Evolutionary conservation across 495 filamentous ascomycete genomes (phyloP).

Genomic region (Trichoderma parareesei): DNA sequence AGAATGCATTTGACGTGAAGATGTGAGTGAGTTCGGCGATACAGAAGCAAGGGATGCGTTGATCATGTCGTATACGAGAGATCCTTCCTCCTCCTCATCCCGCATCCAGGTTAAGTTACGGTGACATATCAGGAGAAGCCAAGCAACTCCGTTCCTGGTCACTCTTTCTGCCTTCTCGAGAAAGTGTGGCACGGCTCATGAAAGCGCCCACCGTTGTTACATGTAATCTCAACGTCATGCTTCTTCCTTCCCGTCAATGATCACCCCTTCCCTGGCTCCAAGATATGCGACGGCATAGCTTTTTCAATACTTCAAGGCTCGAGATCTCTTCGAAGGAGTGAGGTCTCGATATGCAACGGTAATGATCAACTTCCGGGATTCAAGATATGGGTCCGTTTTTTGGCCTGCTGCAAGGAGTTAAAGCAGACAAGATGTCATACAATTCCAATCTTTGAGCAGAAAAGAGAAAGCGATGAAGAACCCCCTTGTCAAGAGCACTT

Average conservation of each 20-base stretch:
- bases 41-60: not conserved
- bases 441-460: no score
- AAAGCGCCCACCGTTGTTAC: not conserved
- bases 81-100: no score
- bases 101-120: no score
- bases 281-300: not conserved
- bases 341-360: not conserved
- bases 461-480: not conserved
- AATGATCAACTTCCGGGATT: conserved; percentile 6
- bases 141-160: not conserved
- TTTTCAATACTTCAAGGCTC: not conserved
- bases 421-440: no score
- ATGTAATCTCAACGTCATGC: not conserved
- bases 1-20: no score
- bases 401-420: not conserved
- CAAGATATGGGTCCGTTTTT: not conserved
- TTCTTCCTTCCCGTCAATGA: not conserved
- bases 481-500: not conserved
- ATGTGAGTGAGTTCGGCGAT: no score
- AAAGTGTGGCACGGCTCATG: not conserved
- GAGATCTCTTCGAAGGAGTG: no score
- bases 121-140: not conserved
- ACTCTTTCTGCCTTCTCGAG: not conserved
- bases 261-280: not conserved
- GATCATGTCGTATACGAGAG: conserved; percentile 1